Base-by-base conservation (phyloP, 2,329 filamentous ascomycete species). In the Sclerotinia borealis region DNA sequence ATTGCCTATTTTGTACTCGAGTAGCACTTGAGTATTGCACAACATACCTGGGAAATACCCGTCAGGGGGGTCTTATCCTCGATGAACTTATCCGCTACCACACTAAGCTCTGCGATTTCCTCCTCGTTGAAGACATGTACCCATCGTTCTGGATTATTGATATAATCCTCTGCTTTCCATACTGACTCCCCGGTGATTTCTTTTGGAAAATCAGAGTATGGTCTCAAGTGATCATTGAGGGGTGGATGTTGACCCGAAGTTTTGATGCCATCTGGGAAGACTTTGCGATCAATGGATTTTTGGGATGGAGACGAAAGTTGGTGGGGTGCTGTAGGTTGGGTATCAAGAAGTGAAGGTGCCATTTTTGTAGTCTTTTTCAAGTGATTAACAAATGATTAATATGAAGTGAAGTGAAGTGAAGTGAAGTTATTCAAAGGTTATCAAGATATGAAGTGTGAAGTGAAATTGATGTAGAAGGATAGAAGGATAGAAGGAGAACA, bases 201-300 rank as follows among this genome's bases (percentile, higher is more conserved):
- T 64, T 84, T 83, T 49, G 90, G 90, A 71, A 93, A 93, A 19
- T 82, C 80, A 0, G 82, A 79, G 74, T 91, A 93, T 0, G 88
- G 83, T 55, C 77, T 79, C n/a, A 93, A 76, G 10, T 81, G 77
- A 37, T 86, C 80, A 72, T 87, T 88, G 39, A 90, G 75, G 1
- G 91, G 90, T 29, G 83, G 79, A 69, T 90, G 87, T 73, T 93
- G 90, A 45, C 90, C 90, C 0, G 88, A 82, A 0, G 81, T 83
- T 59, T 74, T 75, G 63, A 75, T 74, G 1, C 72, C 72, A 52
- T 75, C 73, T 3, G 71, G 73, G 64, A 74, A 75, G 37, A 73
- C 69, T 59, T 73, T 72, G 29, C 59, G 70, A 59, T 74, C 67
- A 13, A 68, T 63, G 15, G 37, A 1, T 39, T 64, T 67, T 36